Conservation (phyloP, 139 green algal species). For the Volvox africanus region DNA sequence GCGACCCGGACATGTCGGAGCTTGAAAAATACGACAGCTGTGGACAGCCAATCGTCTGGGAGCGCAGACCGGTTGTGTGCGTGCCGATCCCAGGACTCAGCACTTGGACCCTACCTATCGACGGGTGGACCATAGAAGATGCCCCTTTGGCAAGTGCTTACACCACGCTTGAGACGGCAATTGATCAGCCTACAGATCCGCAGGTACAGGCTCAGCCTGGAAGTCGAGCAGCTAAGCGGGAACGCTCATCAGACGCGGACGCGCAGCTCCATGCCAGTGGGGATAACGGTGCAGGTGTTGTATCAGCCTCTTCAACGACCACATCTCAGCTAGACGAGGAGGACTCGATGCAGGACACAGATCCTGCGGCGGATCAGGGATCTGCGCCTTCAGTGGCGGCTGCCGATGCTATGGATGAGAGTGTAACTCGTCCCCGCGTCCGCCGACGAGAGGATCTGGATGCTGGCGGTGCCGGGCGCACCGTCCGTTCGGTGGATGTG, state of each 20-base stretch:
- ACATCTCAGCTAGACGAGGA: not conserved
- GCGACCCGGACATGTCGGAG: slow-evolving; percentile 42
- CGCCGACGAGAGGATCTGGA: slow-evolving; percentile 16
- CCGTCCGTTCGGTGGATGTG: not conserved
- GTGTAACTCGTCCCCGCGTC: not conserved
- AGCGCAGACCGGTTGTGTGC: slow-evolving; percentile 63
- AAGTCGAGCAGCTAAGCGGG: slow-evolving; percentile 19
- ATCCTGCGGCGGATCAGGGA: slow-evolving; percentile 10
- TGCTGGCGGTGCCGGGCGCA: too few relatives aligned
- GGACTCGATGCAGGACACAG: not conserved
- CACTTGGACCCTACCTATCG: slow-evolving; percentile 25
- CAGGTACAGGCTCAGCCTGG: not conserved
- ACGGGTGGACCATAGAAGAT: not conserved
- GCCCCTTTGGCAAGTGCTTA: not conserved
- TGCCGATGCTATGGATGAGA: not conserved
- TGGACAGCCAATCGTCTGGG: slow-evolving; percentile 48
- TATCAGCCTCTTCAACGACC: not conserved
- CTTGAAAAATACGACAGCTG: not conserved
- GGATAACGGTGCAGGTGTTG: not conserved
- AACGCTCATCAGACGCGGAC: slow-evolving; percentile 35
- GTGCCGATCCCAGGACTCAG: slow-evolving; percentile 65
- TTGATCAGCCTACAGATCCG: not conserved
- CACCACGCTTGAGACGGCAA: not conserved
- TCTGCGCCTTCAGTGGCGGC: not conserved
- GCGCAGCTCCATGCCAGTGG: not conserved